Evolutionary conservation across 2,329 filamentous ascomycete genomes (phyloP), one percentile per base, ranked within the genome.

Genomic region (Epichloe baconii): DNA sequence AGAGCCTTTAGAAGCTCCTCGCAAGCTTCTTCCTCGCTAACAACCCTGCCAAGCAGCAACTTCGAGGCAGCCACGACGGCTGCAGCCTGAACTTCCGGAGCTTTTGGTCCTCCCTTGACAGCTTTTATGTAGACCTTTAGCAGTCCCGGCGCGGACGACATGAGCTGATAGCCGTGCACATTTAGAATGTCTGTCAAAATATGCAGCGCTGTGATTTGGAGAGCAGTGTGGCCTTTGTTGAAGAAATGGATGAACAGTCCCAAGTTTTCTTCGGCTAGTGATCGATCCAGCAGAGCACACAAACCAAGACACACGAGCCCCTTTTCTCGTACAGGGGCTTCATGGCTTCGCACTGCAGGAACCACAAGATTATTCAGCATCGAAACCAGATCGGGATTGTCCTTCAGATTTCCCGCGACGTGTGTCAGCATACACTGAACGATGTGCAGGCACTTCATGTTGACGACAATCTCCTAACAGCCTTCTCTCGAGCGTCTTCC

Each of bases 341-440:
- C 90, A 59, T 95, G 88, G 62, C 86, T 93, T 57, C 91, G 83
- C 15, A 98, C 91, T 31, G 93, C 93, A 6, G 93, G 93, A 2
- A 98, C 89, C 43, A 98, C 88, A 8, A 98, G 78, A 57, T 93
- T 97, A 72, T 98, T 97, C 47, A 98, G 76, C 86, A 97, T 96
- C n/a, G 87, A 87, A 4, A 95, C 88, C n/a, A 97, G 71, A 62
- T 95, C 85, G 52, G 86, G 83, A 64, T 95, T 95, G 58, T 90
- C 80, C 67, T 96, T 89, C 38, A 97, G 74, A 61, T 86, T 86
- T 54, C 88, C 88, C 49, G 86, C 78, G 10, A 98, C 88, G 62
- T 97, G 95, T 63, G 94, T 83, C 48, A 98, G 77, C 86, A 97
- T 95, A 73, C 89, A 97, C 67, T 96, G 88, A 26, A 94, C 90